Conservation (phyloP, 2,329 filamentous ascomycete genomes). For the Emergomyces pasteurianus region DNA sequence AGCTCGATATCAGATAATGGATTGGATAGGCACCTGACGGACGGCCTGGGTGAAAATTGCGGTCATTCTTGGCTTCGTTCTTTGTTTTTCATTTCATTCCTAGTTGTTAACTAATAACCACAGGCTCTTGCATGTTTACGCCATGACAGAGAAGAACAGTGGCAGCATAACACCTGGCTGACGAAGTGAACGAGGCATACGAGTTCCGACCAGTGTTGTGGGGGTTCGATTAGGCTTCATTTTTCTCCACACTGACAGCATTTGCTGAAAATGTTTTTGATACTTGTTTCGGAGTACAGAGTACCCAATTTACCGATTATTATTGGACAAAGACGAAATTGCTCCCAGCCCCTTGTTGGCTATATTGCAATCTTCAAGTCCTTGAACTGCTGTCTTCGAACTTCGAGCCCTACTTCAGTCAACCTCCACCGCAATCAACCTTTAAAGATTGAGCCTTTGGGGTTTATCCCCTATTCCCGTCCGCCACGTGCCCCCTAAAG, state of each 20-base stretch:
- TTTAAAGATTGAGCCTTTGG: background rate
- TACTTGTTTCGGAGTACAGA: too few species aligned
- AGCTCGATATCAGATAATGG: background rate
- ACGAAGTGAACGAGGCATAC: background rate
- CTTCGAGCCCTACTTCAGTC: background rate
- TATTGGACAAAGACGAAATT: background rate
- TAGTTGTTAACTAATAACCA: background rate
- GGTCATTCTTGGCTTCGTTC: background rate
- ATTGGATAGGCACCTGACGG: background rate
- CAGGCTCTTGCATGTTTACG: too few species aligned
- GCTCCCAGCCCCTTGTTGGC: background rate
- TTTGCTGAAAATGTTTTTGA: background rate
- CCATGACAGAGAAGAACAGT: background rate
- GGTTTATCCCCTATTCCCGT: background rate
- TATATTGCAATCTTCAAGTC: background rate
- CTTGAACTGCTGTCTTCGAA: background rate
- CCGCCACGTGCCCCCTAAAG: background rate
- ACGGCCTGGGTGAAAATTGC: background rate
- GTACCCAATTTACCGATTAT: background rate
- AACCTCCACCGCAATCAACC: background rate
- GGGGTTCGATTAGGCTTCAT: background rate
- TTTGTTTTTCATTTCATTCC: background rate
- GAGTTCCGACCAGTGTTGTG: background rate
- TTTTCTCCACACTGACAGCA: background rate
- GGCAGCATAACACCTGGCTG: background rate